phyloP scores from a whole-genome alignment of 305 asterid genomes.

The Striga hermonthica region DNA sequence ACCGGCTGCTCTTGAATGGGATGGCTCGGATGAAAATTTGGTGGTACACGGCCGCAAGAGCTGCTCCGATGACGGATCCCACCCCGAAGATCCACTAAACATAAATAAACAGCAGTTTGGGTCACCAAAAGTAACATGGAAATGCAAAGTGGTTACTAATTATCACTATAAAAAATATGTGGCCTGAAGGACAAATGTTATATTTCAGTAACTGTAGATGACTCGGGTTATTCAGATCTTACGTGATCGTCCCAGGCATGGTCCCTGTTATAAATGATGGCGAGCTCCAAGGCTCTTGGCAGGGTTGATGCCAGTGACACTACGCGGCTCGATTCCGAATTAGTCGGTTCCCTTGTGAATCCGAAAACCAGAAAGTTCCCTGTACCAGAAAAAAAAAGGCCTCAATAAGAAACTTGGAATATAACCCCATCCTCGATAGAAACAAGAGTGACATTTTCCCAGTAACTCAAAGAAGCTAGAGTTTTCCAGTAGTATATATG shows the following conservation, averaged over 20 bases:
- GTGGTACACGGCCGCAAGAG: slow-evolving; percentile 64
- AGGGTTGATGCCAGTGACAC: slow-evolving; percentile 91
- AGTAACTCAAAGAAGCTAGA: no score
- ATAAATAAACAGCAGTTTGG: neutral
- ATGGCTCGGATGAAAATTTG: slow-evolving; percentile 64
- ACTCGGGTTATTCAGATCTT: slow-evolving; percentile 28
- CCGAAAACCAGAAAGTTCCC: no score
- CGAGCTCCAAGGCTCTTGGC: slow-evolving; percentile 92
- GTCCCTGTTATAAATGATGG: slow-evolving; percentile 80
- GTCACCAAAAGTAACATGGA: no score
- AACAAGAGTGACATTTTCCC: no score
- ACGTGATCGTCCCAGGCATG: slow-evolving; percentile 90
- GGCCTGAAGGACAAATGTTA: no score
- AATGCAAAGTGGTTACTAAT: neutral
- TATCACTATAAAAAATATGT: neutral
- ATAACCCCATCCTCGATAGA: no score
- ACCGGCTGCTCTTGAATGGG: slow-evolving; percentile 54
- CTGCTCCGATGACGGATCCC: slow-evolving; percentile 72
- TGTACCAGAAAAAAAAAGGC: no score
- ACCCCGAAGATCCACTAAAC: slow-evolving; percentile 77
- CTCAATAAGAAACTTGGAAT: no score
- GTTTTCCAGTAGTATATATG: no score
- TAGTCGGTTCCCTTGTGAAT: no score
- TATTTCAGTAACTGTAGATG: no score
- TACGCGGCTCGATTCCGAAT: no score